phyloP scores from a whole-genome alignment of 768 basidiomycete genomes.

The Mycena polygramma region DNA sequence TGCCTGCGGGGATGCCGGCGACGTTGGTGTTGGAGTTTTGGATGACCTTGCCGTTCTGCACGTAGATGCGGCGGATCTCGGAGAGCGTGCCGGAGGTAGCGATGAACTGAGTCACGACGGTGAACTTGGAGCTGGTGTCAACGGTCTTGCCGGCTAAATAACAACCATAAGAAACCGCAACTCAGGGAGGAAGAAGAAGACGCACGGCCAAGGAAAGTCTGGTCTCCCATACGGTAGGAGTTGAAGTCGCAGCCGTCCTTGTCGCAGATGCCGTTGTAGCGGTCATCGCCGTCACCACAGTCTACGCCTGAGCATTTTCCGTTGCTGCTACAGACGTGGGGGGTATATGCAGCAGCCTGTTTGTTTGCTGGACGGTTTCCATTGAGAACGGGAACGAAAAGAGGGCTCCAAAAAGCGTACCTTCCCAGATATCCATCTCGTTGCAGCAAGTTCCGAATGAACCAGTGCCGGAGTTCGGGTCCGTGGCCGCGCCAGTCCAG shows the following conservation, averaged over 20 bases:
- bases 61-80: conserved; percentile 69
- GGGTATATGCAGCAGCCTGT: conserved; percentile 64
- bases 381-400: neutral
- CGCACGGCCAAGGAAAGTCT: conserved; percentile 57
- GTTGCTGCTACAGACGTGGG: conserved; percentile 60
- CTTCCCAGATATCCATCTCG: conserved; percentile 72
- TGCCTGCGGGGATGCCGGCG: conserved; percentile 53
- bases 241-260: conserved; percentile 73
- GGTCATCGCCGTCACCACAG: conserved; percentile 51
- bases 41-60: conserved; percentile 66
- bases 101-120: conserved; percentile 71
- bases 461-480: conserved; percentile 62
- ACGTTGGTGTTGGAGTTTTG: conserved; percentile 63
- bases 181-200: too few species aligned
- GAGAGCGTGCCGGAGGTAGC: conserved; percentile 60
- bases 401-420: neutral
- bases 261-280: conserved; percentile 64
- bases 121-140: conserved; percentile 65
- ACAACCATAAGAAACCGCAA: too few species aligned
- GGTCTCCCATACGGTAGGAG: conserved; percentile 67
- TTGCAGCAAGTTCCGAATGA: conserved; percentile 65
- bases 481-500: conserved; percentile 54
- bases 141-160: conserved; percentile 53
- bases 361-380: conserved; percentile 54
- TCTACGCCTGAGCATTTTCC: conserved; percentile 57